phyloP scores from a whole-genome alignment of 2,329 filamentous ascomycete genomes.

The Thyridium curvatum region DNA sequence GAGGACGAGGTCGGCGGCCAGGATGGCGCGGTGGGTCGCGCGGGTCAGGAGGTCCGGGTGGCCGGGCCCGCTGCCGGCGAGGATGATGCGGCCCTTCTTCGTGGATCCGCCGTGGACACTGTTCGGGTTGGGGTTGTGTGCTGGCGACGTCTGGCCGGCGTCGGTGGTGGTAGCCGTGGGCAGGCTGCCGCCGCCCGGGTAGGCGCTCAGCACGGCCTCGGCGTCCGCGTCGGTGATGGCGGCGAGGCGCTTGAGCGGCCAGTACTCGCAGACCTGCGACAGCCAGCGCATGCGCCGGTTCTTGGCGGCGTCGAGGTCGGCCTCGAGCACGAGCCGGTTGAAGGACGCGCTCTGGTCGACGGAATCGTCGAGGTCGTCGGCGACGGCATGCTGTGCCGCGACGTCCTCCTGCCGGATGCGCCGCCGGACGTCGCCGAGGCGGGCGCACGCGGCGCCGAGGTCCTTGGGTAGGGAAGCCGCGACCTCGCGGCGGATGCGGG shows the following conservation, averaged over 20 bases:
- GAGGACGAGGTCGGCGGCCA: constrained; percentile 69
- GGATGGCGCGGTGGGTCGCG: constrained; percentile 71
- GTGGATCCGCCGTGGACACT: background rate
- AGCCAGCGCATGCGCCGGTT: constrained; percentile 87
- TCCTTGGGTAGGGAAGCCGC: constrained; percentile 69
- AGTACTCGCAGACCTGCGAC: constrained; percentile 96
- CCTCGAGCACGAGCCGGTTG: constrained; percentile 73
- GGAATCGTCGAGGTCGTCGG: constrained; percentile 47
- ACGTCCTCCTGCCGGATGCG: constrained; percentile 69
- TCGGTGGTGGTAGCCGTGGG: constrained; percentile 5
- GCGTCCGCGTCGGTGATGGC: constrained; percentile 76
- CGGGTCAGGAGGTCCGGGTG: constrained; percentile 87
- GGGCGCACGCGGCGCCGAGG: constrained; percentile 70
- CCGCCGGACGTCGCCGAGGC: constrained; percentile 66
- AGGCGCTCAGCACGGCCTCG: constrained; percentile 67
- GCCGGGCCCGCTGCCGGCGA: constrained; percentile 88
- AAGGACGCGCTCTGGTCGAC: constrained; percentile 74
- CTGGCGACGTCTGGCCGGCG: constrained; percentile 13
- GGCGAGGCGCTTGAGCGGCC: constrained; percentile 80
- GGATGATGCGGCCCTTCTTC: constrained; percentile 63
- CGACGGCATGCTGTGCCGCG: constrained; percentile 17
- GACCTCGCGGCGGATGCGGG: constrained; percentile 82
- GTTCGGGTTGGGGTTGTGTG: constrained; percentile 8
- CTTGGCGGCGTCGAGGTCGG: constrained; percentile 67
- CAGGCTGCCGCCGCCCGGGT: constrained; percentile 31